These are phyloP conservation scores for Globisporangium iwayamae DNA, from an alignment of 352 stramenopile genomes.

Conservation along the genomic window DNA sequence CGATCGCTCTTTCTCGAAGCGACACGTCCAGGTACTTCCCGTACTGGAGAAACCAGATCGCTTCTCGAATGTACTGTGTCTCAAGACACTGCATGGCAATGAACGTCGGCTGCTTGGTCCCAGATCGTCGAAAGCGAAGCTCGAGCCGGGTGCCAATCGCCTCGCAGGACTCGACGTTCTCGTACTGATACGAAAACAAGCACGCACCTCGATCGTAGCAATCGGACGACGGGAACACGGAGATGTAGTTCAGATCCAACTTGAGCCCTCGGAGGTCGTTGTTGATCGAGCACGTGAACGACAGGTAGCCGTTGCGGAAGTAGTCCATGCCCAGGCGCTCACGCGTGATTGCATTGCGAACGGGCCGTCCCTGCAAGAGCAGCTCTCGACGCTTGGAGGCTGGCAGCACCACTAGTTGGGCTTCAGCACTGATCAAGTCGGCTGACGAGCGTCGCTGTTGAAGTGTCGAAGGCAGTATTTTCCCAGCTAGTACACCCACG, in stretches of 20 bases:
- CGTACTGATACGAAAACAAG: slow-evolving; percentile 65
- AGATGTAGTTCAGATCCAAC: slow-evolving; percentile 45
- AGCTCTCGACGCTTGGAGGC: slow-evolving; percentile 43
- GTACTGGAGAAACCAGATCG: slow-evolving; percentile 59
- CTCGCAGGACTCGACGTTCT: slow-evolving; percentile 51
- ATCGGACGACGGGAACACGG: slow-evolving; percentile 52
- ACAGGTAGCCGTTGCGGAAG: slow-evolving; percentile 40
- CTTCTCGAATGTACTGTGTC: slow-evolving; percentile 56
- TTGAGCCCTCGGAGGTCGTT: slow-evolving; percentile 49
- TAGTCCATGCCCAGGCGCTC: slow-evolving; percentile 54
- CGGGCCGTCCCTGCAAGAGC: slow-evolving; percentile 48
- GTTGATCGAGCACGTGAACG: slow-evolving; percentile 62
- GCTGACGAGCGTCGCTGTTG: slow-evolving; percentile 46
- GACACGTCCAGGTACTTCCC: slow-evolving; percentile 39
- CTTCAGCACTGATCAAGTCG: slow-evolving; percentile 3
- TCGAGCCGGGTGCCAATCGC: slow-evolving; percentile 38
- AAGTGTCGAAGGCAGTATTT: slow-evolving; percentile 59
- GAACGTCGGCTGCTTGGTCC: slow-evolving; percentile 53
- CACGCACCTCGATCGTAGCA: slow-evolving; percentile 58
- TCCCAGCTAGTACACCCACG: slow-evolving; percentile 60
- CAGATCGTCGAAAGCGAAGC: slow-evolving; percentile 46
- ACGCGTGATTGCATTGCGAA: slow-evolving; percentile 32
- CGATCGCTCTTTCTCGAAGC: slow-evolving; percentile 23
- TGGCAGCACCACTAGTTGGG: slow-evolving; percentile 24
- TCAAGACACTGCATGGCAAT: slow-evolving; percentile 58